These are phyloP conservation scores for Kuraishia capsulata DNA, from an alignment of 805 yeast species.

Conservation along the genomic window DNA sequence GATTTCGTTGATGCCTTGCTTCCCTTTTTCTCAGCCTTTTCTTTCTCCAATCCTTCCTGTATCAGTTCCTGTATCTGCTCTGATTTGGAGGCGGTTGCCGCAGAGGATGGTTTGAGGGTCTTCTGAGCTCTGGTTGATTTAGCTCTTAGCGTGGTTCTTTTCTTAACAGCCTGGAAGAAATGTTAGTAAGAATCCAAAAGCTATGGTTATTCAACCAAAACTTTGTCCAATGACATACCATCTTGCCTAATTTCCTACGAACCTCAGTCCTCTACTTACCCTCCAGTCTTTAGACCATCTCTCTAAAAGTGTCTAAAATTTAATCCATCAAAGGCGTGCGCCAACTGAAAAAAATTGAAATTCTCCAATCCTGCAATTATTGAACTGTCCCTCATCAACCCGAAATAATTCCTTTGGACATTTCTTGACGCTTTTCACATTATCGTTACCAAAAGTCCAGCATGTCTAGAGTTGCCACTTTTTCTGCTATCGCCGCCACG, in stretches of 20 bases:
- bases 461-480: not conserved
- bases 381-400: too few relatives aligned
- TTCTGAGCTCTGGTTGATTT: constrained; percentile 28
- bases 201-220: too few relatives aligned
- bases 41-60: not conserved
- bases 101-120: constrained; percentile 14
- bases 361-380: too few relatives aligned
- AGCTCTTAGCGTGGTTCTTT: constrained; percentile 35
- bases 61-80: not conserved
- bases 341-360: not conserved
- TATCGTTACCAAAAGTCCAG: too few relatives aligned
- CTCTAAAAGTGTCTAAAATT: not conserved
- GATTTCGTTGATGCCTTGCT: constrained; percentile 31
- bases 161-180: constrained; percentile 24
- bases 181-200: too few relatives aligned
- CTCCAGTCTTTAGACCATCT: not conserved
- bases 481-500: constrained; percentile 25
- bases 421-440: too few relatives aligned
- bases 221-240: too few relatives aligned
- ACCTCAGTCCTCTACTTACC: not conserved
- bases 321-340: not conserved
- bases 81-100: constrained; percentile 9
- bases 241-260: too few relatives aligned
- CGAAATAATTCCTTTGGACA: too few relatives aligned
- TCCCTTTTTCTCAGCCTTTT: constrained; percentile 13